Evolutionary conservation across 2,329 filamentous ascomycete genomes (phyloP).

Genomic region (Cryphonectria nitschkei): DNA sequence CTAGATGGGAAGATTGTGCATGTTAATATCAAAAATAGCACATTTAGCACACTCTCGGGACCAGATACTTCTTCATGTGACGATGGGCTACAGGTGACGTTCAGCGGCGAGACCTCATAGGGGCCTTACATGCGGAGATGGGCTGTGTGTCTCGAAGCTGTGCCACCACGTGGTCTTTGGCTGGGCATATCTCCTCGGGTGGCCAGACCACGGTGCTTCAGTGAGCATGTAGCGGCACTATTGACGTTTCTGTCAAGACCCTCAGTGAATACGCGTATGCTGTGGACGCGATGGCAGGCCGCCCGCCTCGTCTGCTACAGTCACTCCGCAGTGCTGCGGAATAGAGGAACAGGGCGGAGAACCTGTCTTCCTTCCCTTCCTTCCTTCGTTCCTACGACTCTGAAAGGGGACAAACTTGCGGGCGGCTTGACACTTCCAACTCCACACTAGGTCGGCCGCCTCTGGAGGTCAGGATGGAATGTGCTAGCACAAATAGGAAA

Average conservation of each 20-base stretch:
- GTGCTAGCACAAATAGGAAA: not conserved
- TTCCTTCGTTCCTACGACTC: not conserved
- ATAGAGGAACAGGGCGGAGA: not conserved
- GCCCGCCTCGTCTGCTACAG: not conserved
- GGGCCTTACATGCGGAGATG: not conserved
- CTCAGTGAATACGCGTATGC: not conserved
- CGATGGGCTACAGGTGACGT: not conserved
- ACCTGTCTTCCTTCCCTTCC: not conserved
- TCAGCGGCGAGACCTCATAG: not conserved
- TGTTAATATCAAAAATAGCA: not conserved
- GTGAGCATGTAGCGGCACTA: not conserved
- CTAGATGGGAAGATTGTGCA: not conserved
- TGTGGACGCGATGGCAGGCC: not conserved
- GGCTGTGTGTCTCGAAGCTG: not conserved
- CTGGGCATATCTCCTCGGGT: not conserved
- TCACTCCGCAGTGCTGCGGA: not conserved
- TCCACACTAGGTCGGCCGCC: not conserved
- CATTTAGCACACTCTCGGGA: not conserved
- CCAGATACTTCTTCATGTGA: not conserved
- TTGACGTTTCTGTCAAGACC: not conserved
- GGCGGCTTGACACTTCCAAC: not conserved
- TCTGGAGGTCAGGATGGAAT: not conserved
- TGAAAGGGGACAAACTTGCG: not conserved
- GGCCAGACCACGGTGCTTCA: not conserved
- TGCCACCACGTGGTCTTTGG: not conserved